Evolutionary conservation across 106 monocot species (phyloP), one percentile per base, ranked within the genome.

Genomic region (Hemerocallis citrina): DNA sequence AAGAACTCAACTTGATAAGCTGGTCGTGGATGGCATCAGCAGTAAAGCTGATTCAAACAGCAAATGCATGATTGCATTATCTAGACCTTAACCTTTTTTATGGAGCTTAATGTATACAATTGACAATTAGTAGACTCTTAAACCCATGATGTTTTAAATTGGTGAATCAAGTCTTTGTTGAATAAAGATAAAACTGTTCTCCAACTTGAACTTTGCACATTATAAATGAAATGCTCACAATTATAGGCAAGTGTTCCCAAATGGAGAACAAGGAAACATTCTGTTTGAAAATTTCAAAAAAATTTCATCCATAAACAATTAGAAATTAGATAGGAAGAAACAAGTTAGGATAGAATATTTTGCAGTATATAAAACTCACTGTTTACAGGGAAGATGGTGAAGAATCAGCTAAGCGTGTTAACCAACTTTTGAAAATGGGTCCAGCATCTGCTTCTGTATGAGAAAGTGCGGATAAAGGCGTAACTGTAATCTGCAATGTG

Each of bases 391-490:
- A 75, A 15, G 81, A 77, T 10, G 80, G 63, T 16, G 66, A 67
- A 68, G 40, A 14, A 57, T 77, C 81, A 57, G 28, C 61, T 61
- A 85, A 32, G 35, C 48, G 76, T 52, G 34, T 36, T 45, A 85
- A 23, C 80, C 80, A 92, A 72, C 61, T 40, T 67, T 70, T 71
- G 38, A 80, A 81, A 39, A 80, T 80, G 17, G 81, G 59, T 24
- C 60, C 61, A 37, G 55, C 69, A 63, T 81, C 77, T 28, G 49
- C 34, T 24, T 80, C 80, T 24, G 57, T 55, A 19, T 61, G 65
- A 15, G 92, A 86, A 44, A 87, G 80, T 21, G 78, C 92, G 54
- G 81, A 44, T n/a, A 87, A 21, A 57, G 92, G 92, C 9, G 92
- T 92, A 47, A 92, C 47, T 32, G 92, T 73, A 60, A 92, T 76